Evolutionary conservation across 2,329 filamentous ascomycete species (phyloP).

Genomic region (Ciborinia camelliae): DNA sequence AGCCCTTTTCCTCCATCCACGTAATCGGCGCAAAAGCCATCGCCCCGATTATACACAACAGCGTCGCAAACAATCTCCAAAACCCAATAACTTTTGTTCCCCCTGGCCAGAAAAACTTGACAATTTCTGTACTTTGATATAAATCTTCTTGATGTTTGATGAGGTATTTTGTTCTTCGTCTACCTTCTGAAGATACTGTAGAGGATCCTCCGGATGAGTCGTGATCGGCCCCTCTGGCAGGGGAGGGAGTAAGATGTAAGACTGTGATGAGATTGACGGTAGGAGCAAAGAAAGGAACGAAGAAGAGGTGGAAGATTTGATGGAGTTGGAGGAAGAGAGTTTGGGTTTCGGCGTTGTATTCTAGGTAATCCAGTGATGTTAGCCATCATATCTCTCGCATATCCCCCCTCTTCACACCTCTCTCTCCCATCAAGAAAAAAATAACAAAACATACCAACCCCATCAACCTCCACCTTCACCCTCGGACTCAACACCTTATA

Average conservation of each 20-base stretch:
- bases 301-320: conserved; percentile 75
- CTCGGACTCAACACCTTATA: conserved; percentile 78
- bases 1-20: conserved; percentile 45
- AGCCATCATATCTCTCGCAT: not conserved
- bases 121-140: conserved; percentile 72
- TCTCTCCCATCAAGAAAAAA: not conserved
- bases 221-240: conserved; percentile 19
- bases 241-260: conserved; percentile 54
- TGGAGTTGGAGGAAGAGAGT: conserved; percentile 71
- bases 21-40: conserved; percentile 49
- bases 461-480: conserved; percentile 65
- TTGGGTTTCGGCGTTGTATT: conserved; percentile 62
- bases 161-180: conserved; percentile 53
- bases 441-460: conserved; percentile 42
- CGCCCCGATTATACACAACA: conserved; percentile 61
- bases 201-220: not conserved
- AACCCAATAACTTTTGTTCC: conserved; percentile 55
- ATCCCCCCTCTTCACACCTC: not conserved
- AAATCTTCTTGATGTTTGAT: conserved; percentile 76
- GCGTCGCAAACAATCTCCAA: conserved; percentile 51
- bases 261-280: conserved; percentile 66
- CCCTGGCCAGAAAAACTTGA: conserved; percentile 67
- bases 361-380: conserved; percentile 34
- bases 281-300: conserved; percentile 70
- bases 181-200: not conserved